phyloP scores from a whole-genome alignment of 495 filamentous ascomycete species.

The Podospora fimiseda region DNA sequence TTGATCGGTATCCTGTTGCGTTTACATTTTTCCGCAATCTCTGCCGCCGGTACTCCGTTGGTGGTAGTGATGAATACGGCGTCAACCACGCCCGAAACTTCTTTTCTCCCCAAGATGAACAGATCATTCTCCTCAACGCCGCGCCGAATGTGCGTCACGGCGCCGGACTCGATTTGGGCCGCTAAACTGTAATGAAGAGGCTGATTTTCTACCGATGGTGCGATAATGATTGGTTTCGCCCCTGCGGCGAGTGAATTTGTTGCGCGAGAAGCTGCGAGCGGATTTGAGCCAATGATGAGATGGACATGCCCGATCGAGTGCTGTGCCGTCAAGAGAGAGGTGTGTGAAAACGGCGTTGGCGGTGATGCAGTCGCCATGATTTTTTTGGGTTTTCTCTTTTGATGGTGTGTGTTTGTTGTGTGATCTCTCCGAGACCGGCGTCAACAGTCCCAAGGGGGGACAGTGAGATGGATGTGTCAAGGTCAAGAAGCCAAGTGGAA shows the following conservation, averaged over 20 bases:
- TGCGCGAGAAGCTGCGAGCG: conserved; percentile 78
- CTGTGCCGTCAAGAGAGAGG: conserved; percentile 70
- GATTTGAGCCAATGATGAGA: conserved; percentile 77
- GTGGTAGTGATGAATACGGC: conserved; percentile 81
- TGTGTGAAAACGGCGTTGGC: conserved; percentile 15
- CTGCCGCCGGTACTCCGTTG: neutral
- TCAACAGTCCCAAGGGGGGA: neutral
- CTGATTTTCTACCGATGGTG: conserved; percentile 51
- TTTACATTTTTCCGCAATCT: conserved; percentile 67
- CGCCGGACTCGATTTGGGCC: conserved; percentile 64
- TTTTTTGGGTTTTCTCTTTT: neutral
- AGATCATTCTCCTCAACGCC: conserved; percentile 70
- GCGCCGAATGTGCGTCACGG: conserved; percentile 65
- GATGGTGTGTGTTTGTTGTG: neutral
- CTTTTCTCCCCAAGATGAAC: conserved; percentile 66
- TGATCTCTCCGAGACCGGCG: neutral
- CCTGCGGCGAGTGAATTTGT: conserved; percentile 76
- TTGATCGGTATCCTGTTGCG: conserved; percentile 85
- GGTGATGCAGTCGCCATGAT: conserved; percentile 14
- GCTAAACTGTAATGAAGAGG: conserved; percentile 63
- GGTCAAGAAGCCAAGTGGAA: neutral
- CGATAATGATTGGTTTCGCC: conserved; percentile 78
- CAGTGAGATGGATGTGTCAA: no score
- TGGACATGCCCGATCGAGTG: conserved; percentile 74
- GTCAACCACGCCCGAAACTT: conserved; percentile 76